A percentile compares a stretch with the other conserved stretches of the same genome.
Evolutionary conservation across 495 filamentous ascomycete genomes (phyloP).

Genomic region (Hyaloscypha finlandica): DNA sequence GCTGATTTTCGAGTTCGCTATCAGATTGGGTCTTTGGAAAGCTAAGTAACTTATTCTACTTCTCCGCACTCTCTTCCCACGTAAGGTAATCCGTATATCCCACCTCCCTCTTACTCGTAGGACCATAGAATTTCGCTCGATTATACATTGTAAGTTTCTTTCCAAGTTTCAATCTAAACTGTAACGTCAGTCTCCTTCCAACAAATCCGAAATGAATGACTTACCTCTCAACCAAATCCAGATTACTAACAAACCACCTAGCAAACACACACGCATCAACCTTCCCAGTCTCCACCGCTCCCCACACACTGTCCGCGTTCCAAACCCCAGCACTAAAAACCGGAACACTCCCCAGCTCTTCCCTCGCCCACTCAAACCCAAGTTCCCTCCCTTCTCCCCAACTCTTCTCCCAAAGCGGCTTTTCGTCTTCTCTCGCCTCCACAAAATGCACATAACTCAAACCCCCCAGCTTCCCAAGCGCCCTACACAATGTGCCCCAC

Average conservation of each 20-base stretch:
- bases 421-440: slow-evolving; percentile 54
- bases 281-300: slow-evolving; percentile 56
- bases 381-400: slow-evolving; percentile 9
- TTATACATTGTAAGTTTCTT: slow-evolving; percentile 15
- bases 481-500: slow-evolving; percentile 46
- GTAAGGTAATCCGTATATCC: slow-evolving; percentile 22
- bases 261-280: slow-evolving; percentile 45
- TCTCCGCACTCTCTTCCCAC: slow-evolving; percentile 1
- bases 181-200: not conserved
- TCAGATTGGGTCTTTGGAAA: too few relatives aligned
- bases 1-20: too few relatives aligned
- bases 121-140: slow-evolving; percentile 21
- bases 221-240: slow-evolving; percentile 19
- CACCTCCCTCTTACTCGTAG: slow-evolving; percentile 23
- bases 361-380: slow-evolving; percentile 7
- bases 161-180: slow-evolving; percentile 1
- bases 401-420: not conserved
- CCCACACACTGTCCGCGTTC: slow-evolving; percentile 47
- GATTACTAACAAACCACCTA: slow-evolving; percentile 24
- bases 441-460: slow-evolving; percentile 54
- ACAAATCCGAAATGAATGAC: not conserved
- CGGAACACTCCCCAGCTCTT: slow-evolving; percentile 7
- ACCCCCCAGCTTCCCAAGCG: slow-evolving; percentile 39
- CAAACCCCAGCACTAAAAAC: slow-evolving; percentile 17
- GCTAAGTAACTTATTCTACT: too few relatives aligned